phyloP scores from a whole-genome alignment of 176 grass and related monocot genomes.

The Thalia dealbata region DNA sequence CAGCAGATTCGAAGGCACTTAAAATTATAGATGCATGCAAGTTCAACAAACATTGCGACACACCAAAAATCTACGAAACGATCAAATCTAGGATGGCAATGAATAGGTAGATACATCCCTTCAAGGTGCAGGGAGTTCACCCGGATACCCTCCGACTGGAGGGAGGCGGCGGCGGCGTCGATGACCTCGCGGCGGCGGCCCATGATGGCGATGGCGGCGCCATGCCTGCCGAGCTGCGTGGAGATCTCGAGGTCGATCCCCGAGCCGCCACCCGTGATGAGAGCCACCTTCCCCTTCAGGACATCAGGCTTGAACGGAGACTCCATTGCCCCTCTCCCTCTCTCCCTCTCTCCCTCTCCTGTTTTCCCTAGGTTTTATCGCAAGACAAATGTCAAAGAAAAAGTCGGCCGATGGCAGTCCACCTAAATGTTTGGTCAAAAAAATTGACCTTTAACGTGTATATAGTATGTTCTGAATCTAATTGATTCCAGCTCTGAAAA shows the following conservation, averaged over 20 bases:
- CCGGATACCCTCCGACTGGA: constrained; percentile 52
- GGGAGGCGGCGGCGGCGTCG: constrained; percentile 58
- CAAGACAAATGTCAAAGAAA: too few species aligned
- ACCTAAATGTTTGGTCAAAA: too few species aligned
- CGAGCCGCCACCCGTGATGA: constrained; percentile 83
- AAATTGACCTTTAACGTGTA: too few species aligned
- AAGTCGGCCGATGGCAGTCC: too few species aligned
- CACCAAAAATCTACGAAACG: background rate
- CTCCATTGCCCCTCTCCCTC: constrained; percentile 10
- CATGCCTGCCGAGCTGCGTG: constrained; percentile 63
- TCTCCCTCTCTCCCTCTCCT: too few species aligned
- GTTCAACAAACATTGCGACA: background rate
- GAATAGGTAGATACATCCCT: background rate
- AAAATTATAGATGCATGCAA: too few species aligned
- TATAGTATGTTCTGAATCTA: too few species aligned
- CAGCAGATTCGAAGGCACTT: too few species aligned
- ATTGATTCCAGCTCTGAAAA: too few species aligned
- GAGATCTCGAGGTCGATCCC: constrained; percentile 81
- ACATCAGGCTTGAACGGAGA: constrained; percentile 70
- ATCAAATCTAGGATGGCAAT: too few species aligned
- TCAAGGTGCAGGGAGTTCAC: constrained; percentile 12
- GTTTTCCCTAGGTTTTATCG: too few species aligned
- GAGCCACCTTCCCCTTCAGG: constrained; percentile 61
- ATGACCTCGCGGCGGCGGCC: constrained; percentile 76
- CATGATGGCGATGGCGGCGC: constrained; percentile 72